Conservation (phyloP, 2,329 filamentous ascomycete species). For the Paecilomyces variotii region DNA sequence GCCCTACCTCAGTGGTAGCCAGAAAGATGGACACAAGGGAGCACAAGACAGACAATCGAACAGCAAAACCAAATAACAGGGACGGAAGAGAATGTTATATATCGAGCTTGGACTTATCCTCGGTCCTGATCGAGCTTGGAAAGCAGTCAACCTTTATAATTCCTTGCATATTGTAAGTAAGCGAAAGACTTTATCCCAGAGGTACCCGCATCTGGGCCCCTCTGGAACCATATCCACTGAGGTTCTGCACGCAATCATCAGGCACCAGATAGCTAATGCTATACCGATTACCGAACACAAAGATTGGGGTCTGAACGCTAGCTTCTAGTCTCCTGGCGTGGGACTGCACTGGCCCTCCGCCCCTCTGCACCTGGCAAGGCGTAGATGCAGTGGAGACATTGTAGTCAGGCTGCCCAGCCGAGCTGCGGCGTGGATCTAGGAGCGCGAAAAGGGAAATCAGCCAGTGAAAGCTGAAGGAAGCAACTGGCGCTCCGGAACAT, state of each 20-base stretch:
- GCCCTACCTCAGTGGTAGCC: neutral
- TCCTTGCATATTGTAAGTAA: neutral
- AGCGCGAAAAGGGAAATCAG: neutral
- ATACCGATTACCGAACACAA: neutral
- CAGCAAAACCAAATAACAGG: neutral
- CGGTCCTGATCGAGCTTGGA: neutral
- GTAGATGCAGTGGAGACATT: neutral
- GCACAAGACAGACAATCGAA: neutral
- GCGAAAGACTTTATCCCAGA: neutral
- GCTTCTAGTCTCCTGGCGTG: neutral
- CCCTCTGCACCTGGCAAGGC: neutral
- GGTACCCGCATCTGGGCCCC: neutral
- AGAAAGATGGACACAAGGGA: neutral
- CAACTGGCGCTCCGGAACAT: neutral
- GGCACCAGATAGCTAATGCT: neutral
- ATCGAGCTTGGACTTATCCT: neutral
- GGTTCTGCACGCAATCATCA: neutral
- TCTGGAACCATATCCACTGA: neutral
- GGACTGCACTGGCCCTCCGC: neutral
- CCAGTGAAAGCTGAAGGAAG: neutral
- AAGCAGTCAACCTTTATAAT: neutral
- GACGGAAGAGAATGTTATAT: neutral
- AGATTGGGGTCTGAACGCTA: neutral
- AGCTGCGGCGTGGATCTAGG: neutral
- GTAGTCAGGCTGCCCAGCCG: neutral